phyloP scores from a whole-genome alignment of 139 green algal species.

The Choricystis sp. region DNA sequence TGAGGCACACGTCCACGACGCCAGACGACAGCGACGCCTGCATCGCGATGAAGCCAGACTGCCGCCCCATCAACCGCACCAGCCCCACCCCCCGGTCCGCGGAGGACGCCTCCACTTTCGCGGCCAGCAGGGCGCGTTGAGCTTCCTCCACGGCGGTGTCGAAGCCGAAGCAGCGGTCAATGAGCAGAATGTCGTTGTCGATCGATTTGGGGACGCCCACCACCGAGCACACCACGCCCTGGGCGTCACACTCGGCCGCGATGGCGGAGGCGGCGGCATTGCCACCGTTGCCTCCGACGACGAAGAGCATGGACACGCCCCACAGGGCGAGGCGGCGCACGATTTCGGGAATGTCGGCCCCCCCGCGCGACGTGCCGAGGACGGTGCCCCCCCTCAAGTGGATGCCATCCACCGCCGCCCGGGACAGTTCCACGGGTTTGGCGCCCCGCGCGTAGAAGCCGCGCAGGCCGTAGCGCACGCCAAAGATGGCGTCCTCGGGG shows the following conservation, averaged over 20 bases:
- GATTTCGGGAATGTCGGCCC: constrained; percentile 80
- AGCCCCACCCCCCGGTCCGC: constrained; percentile 72
- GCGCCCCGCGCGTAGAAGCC: constrained; percentile 74
- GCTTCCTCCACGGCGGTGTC: constrained; percentile 96
- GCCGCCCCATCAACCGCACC: constrained; percentile 96
- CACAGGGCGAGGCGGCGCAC: constrained; percentile 74
- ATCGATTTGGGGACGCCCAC: constrained; percentile 95
- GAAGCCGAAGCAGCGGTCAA: constrained; percentile 61
- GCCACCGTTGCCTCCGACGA: constrained; percentile 66
- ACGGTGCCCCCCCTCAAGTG: constrained; percentile 86
- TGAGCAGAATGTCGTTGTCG: constrained; percentile 91
- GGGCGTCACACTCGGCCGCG: constrained; percentile 46
- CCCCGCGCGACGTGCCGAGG: constrained; percentile 82
- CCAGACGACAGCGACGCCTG: constrained; percentile 73
- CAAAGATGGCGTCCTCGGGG: constrained; percentile 67
- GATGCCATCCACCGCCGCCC: constrained; percentile 67
- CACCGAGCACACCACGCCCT: constrained; percentile 59
- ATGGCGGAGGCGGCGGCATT: constrained; percentile 77
- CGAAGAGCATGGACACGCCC: constrained; percentile 83
- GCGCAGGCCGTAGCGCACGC: constrained; percentile 77
- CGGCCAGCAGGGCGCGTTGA: constrained; percentile 79
- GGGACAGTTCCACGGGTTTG: constrained; percentile 70
- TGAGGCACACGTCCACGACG: constrained; percentile 88
- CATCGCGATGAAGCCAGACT: constrained; percentile 95
- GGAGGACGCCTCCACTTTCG: constrained; percentile 80